phyloP scores from a whole-genome alignment of 2,329 filamentous ascomycete species.

The Colletotrichum costaricense region DNA sequence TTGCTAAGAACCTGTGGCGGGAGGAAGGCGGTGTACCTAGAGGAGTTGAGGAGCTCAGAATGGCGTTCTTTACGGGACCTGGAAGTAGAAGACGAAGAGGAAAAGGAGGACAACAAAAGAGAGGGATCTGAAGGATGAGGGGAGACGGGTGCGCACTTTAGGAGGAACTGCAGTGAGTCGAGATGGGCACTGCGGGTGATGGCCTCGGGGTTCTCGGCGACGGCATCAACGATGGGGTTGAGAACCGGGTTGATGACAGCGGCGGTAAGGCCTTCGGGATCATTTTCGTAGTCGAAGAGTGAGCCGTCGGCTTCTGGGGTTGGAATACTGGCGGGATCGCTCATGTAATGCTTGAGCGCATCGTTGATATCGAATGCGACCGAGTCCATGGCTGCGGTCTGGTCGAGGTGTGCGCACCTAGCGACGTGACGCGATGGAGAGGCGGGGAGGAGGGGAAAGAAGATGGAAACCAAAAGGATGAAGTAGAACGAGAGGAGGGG shows the following conservation, averaged over 20 bases:
- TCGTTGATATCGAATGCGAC: slow-evolving; percentile 96
- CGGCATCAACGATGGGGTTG: slow-evolving; percentile 91
- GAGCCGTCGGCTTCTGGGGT: slow-evolving; percentile 88
- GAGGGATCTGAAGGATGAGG: slow-evolving; percentile 42
- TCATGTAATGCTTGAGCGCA: slow-evolving; percentile 96
- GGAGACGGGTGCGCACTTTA: slow-evolving; percentile 86
- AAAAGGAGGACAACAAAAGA: slow-evolving; percentile 41
- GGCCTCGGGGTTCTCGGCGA: slow-evolving; percentile 91
- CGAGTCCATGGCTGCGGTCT: slow-evolving; percentile 70
- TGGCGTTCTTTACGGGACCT: slow-evolving; percentile 30
- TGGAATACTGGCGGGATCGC: slow-evolving; percentile 84
- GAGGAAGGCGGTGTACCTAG: slow-evolving; percentile 84
- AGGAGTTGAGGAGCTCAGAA: slow-evolving; percentile 71
- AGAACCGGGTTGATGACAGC: slow-evolving; percentile 85
- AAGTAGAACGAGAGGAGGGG: background rate
- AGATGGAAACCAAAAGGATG: slow-evolving; percentile 19
- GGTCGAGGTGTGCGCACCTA: slow-evolving; percentile 24
- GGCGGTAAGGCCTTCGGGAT: slow-evolving; percentile 84
- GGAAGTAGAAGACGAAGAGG: slow-evolving; percentile 33
- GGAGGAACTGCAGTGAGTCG: slow-evolving; percentile 92
- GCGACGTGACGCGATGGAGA: slow-evolving; percentile 22
- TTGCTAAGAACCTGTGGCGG: slow-evolving; percentile 89
- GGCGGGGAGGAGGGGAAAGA: slow-evolving; percentile 30
- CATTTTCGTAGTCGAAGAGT: slow-evolving; percentile 91
- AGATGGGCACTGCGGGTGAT: slow-evolving; percentile 83